phyloP scores from a whole-genome alignment of 495 filamentous ascomycete genomes.

The Neurospora tetrasperma region DNA sequence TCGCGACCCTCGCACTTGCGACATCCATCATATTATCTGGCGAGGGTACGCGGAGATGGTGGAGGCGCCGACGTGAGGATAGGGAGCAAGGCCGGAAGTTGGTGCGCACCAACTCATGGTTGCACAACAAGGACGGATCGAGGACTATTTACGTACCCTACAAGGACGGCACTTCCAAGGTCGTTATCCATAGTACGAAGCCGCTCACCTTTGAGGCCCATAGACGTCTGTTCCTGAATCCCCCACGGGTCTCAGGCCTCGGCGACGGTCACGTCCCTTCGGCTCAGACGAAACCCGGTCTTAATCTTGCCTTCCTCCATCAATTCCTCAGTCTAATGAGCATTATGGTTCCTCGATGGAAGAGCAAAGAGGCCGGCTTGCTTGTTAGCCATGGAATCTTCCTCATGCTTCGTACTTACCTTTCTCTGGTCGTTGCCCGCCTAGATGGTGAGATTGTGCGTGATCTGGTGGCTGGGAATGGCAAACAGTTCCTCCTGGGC shows the following conservation, averaged over 20 bases:
- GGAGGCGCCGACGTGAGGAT: slow-evolving; percentile 58
- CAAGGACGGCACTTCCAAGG: slow-evolving; percentile 74
- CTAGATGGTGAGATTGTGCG: slow-evolving; percentile 94
- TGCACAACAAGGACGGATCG: slow-evolving; percentile 87
- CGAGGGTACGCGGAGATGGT: slow-evolving; percentile 67
- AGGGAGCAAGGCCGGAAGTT: slow-evolving; percentile 68
- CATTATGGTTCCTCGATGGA: slow-evolving; percentile 95
- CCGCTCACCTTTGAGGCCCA: slow-evolving; percentile 93
- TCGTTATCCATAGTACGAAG: slow-evolving; percentile 89
- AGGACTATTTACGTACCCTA: slow-evolving; percentile 93
- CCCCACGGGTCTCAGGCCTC: slow-evolving; percentile 65
- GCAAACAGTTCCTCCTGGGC: slow-evolving; percentile 77
- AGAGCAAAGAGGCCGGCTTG: slow-evolving; percentile 86
- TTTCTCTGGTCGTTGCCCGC: slow-evolving; percentile 84
- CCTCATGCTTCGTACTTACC: slow-evolving; percentile 82
- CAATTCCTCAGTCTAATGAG: slow-evolving; percentile 91
- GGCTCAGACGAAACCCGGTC: slow-evolving; percentile 78
- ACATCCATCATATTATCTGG: slow-evolving; percentile 65
- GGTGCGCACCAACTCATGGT: slow-evolving; percentile 81
- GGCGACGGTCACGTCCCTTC: slow-evolving; percentile 77
- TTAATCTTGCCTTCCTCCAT: slow-evolving; percentile 97
- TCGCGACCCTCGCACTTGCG: slow-evolving; percentile 63
- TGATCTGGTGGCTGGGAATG: slow-evolving; percentile 90
- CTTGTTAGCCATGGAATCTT: slow-evolving; percentile 81
- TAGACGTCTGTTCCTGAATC: slow-evolving; percentile 83